phyloP scores from a whole-genome alignment of 2,329 filamentous ascomycete species.

The Clarireedia monteithiana region DNA sequence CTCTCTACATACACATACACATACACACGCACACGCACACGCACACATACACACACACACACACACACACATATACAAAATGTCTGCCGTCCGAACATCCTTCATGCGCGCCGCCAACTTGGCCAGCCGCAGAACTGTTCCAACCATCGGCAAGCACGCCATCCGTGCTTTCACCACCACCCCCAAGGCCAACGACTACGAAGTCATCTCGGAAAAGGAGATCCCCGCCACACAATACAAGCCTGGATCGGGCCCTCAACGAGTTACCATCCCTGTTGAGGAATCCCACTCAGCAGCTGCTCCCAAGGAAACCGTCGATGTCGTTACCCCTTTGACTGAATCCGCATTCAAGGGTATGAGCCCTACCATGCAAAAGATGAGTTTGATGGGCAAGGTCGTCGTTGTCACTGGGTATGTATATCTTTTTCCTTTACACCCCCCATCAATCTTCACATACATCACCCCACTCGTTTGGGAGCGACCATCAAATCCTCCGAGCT shows the following conservation, averaged over 20 bases:
- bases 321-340: conserved; percentile 40
- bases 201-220: conserved; percentile 25
- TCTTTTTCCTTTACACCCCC: no score
- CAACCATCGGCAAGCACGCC: conserved; percentile 11
- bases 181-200: conserved; percentile 18
- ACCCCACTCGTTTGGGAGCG: no score
- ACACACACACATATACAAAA: neutral
- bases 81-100: conserved; percentile 3
- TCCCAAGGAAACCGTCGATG: conserved; percentile 8
- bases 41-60: no score
- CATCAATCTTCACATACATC: no score
- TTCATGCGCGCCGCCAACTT: conserved; percentile 1
- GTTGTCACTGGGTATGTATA: conserved; percentile 58
- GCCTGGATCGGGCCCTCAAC: conserved; percentile 12
- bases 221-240: conserved; percentile 13
- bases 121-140: conserved; percentile 2
- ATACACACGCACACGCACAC: no score
- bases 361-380: conserved; percentile 61
- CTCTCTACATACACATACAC: neutral
- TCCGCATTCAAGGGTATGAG: conserved; percentile 50
- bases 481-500: neutral
- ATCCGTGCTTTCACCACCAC: conserved; percentile 20
- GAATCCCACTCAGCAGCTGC: conserved; percentile 9
- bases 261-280: conserved; percentile 22
- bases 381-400: conserved; percentile 61